Evolutionary conservation across 805 yeast genomes (phyloP), one percentile per base, ranked within the genome.

Genomic region (Schizosaccharomyces lindneri): DNA sequence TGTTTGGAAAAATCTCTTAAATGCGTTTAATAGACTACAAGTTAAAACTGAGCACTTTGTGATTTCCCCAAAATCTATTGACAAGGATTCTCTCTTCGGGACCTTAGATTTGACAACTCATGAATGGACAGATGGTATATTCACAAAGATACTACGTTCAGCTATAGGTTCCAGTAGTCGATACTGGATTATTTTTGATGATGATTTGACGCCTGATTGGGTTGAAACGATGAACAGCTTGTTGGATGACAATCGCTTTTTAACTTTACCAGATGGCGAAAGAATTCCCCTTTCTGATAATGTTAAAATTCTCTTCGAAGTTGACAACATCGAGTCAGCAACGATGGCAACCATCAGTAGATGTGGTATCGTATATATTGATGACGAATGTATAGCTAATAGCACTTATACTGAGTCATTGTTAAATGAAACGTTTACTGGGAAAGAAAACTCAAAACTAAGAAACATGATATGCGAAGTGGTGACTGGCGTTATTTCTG

Each of bases 161-260:
- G 78, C 76, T 2, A 82, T 82, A 64, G 65, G 78, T 17, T 73
- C 84, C 55, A 87, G 87, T 0, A 89, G 84, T 64, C 64, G 72
- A 63, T 76, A 81, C 17, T 88, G 95, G 93, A 77, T 90, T 63
- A 77, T 89, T 0, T 85, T 90, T 68, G 97, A 90, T 71, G 94
- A 97, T 48, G 95, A 87, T 66, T 79, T 90, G 43, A 97, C 90
- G 68, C 97, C 97, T 0, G 82, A 80, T 48, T 90, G 97, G 95
- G 87, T 87, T 0, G 97, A 90, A 67, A 84, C 84, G 62, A 73
- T 90, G 65, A 90, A 90, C 72, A 84, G 95, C 73, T 93, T 88
- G 9, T 74, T 90, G 19, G 97, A 90, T 71, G 97, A 90, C 65
- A 90, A 88, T 71, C 81, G 79, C 64, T 65, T 84, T 0, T 71